Conservation (phyloP, 345 rosid genomes). For the Clausena lansium region DNA sequence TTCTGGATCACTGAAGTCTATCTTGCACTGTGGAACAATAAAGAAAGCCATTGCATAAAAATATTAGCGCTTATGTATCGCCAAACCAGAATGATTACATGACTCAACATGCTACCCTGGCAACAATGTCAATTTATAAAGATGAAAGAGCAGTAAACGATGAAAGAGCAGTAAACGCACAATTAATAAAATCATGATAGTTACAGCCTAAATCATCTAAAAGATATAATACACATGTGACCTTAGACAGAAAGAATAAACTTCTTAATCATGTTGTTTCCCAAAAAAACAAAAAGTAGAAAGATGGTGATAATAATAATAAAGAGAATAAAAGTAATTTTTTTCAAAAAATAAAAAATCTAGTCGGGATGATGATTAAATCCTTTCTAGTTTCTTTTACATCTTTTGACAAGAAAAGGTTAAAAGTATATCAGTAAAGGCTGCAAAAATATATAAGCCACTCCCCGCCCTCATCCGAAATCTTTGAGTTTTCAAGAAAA, state of each 20-base stretch:
- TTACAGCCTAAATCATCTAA: not conserved
- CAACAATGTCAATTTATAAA: not conserved
- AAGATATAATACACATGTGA: not conserved
- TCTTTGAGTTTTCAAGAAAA: not conserved
- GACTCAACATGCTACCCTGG: not conserved
- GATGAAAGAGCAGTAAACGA: not conserved
- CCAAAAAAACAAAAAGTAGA: not conserved
- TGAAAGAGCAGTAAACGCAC: not conserved
- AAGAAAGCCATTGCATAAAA: not conserved
- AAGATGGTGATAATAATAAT: too few species aligned
- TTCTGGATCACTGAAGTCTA: constrained; percentile 39
- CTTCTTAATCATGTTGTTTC: not conserved
- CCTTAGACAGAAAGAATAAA: not conserved
- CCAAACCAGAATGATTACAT: not conserved
- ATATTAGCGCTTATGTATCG: not conserved
- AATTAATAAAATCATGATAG: not conserved
- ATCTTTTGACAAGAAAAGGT: not conserved
- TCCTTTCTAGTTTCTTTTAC: not conserved
- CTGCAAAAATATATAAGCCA: not conserved
- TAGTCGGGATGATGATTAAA: not conserved
- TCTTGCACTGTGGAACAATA: constrained; percentile 26
- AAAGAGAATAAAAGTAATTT: not conserved
- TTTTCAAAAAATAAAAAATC: not conserved
- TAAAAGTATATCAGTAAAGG: not conserved
- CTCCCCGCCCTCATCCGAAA: not conserved